Percentiles rank a stretch among this genome's conserved stretches.
Evolutionary conservation across 2,329 filamentous ascomycete species (phyloP).

Genomic region (Chaetomium olivaceum): DNA sequence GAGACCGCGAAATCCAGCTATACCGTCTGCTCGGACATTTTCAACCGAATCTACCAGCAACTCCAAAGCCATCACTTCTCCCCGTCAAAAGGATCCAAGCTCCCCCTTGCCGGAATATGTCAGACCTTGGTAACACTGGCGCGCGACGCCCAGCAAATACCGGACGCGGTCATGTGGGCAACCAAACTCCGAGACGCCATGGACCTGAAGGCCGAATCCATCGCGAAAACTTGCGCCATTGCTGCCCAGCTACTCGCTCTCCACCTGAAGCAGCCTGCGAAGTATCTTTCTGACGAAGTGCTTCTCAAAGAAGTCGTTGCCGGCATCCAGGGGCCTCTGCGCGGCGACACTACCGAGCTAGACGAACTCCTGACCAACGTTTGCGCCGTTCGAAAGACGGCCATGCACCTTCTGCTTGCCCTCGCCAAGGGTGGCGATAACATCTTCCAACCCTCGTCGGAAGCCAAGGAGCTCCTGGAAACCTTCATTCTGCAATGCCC

Average conservation of each 20-base stretch:
- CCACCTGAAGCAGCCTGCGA: slow-evolving; percentile 49
- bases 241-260: slow-evolving; percentile 58
- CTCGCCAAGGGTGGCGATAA: slow-evolving; percentile 21
- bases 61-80: slow-evolving; percentile 41
- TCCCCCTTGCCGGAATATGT: slow-evolving; percentile 51
- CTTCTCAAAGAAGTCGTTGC: slow-evolving; percentile 53
- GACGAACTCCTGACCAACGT: slow-evolving; percentile 62
- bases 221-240: slow-evolving; percentile 53
- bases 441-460: slow-evolving; percentile 23
- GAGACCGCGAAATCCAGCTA: slow-evolving; percentile 42
- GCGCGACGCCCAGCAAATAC: slow-evolving; percentile 49
- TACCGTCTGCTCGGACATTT: slow-evolving; percentile 41
- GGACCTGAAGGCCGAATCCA: slow-evolving; percentile 45
- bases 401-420: slow-evolving; percentile 49
- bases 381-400: slow-evolving; percentile 55
- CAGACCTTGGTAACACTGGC: slow-evolving; percentile 50
- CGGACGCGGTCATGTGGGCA: slow-evolving; percentile 59
- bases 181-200: slow-evolving; percentile 46
- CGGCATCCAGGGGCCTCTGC: slow-evolving; percentile 58
- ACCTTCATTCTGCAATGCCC: slow-evolving; percentile 60
- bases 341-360: slow-evolving; percentile 59
- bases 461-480: slow-evolving; percentile 48
- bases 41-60: slow-evolving; percentile 42
- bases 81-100: slow-evolving; percentile 42
- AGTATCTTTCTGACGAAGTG: slow-evolving; percentile 42